Evolutionary conservation across 176 grass and related monocot genomes (phyloP).

Genomic region (Oryza glumipatula): DNA sequence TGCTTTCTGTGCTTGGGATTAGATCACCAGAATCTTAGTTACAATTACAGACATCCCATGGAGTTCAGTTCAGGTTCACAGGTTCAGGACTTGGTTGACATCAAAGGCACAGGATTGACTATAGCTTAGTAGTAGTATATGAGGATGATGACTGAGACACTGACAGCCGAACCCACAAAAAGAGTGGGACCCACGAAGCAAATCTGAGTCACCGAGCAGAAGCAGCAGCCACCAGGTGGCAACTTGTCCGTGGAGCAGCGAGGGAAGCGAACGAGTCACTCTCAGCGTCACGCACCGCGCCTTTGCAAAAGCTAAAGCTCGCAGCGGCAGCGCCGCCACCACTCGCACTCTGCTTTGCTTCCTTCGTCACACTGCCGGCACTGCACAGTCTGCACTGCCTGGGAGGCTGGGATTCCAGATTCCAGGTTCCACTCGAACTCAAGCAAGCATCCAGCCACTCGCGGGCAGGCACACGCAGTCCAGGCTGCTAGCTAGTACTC

Average conservation of each 20-base stretch:
- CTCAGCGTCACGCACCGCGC: not conserved
- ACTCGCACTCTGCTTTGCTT: not conserved
- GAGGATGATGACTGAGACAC: not conserved
- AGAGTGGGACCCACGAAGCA: not conserved
- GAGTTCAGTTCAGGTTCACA: not conserved
- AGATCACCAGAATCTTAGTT: not conserved
- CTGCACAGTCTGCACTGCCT: not conserved
- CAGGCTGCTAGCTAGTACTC: not conserved
- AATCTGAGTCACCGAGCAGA: not conserved
- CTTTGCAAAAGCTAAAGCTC: constrained; percentile 33
- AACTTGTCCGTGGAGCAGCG: not conserved
- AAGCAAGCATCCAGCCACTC: constrained; percentile 27
- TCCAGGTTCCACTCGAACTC: constrained; percentile 33
- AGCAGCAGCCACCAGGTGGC: not conserved
- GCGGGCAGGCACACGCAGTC: not conserved
- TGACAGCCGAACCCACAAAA: not conserved
- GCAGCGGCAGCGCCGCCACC: not conserved
- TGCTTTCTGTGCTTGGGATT: not conserved
- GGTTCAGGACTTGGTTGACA: not conserved
- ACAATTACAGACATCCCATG: not conserved
- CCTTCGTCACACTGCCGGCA: not conserved
- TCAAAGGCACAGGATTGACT: not conserved
- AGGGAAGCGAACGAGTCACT: not conserved
- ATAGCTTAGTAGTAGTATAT: not conserved
- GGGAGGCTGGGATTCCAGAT: constrained; percentile 12